Evolutionary conservation across 2,329 filamentous ascomycete genomes (phyloP).

Genomic region (Fusarium incarnatum): DNA sequence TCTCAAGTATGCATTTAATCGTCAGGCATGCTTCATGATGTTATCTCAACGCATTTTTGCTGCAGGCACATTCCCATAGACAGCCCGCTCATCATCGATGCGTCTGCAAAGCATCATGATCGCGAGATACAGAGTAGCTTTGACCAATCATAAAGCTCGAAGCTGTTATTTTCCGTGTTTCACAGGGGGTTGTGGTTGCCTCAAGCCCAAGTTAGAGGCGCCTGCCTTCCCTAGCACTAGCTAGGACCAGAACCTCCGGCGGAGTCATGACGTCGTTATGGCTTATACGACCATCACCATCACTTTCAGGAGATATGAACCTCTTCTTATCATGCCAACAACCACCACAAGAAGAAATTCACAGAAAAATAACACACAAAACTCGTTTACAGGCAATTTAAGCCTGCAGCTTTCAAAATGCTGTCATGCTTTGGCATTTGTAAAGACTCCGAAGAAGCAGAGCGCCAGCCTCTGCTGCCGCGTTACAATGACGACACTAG

Average conservation of each 20-base stretch:
- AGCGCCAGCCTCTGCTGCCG: slow-evolving; percentile 83
- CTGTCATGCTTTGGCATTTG: slow-evolving; percentile 74
- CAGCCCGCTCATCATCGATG: slow-evolving; percentile 30
- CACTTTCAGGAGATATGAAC: slow-evolving; percentile 3
- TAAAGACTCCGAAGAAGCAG: slow-evolving; percentile 62
- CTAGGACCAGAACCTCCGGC: slow-evolving; percentile 36
- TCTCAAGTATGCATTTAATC: not conserved
- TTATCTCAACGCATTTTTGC: not conserved
- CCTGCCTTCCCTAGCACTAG: not conserved
- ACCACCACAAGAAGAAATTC: not conserved
- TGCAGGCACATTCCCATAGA: slow-evolving; percentile 8
- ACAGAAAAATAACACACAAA: not conserved
- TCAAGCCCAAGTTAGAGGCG: not conserved
- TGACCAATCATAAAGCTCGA: slow-evolving; percentile 16
- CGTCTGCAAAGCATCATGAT: slow-evolving; percentile 25
- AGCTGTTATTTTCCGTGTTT: slow-evolving; percentile 1
- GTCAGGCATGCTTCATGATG: slow-evolving; percentile 11
- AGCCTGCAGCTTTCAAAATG: slow-evolving; percentile 51
- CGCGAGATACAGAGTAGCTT: not conserved
- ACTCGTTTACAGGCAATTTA: not conserved
- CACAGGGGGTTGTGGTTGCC: slow-evolving; percentile 14
- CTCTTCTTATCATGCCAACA: slow-evolving; percentile 1
- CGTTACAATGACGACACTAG: slow-evolving; percentile 85
- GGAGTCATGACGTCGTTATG: slow-evolving; percentile 41
- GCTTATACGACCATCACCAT: not conserved